A percentile compares a stretch with the other conserved stretches of the same genome.
Conservation (phyloP, 306 rosid species). For the Prunus padus region DNA sequence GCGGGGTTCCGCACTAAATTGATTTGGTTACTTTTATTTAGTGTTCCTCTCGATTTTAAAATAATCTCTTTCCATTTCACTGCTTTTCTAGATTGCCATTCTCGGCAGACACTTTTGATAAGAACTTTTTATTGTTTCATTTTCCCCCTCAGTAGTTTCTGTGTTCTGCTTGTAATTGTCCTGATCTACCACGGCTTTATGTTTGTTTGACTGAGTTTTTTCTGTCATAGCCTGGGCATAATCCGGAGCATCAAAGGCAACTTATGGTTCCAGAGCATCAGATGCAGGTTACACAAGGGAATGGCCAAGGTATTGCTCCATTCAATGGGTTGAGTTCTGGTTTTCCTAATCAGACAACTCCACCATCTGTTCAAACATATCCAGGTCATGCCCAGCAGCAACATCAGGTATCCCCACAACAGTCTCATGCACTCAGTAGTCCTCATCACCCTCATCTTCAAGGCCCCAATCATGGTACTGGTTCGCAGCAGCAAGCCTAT, state of each 20-base stretch:
- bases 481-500: constrained; percentile 68
- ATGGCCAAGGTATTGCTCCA: constrained; percentile 66
- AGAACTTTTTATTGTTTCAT: background rate
- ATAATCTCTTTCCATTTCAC: background rate
- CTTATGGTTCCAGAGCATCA: constrained; percentile 76
- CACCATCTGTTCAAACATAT: constrained; percentile 66
- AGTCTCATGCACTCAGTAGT: constrained; percentile 60
- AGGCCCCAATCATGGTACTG: constrained; percentile 63
- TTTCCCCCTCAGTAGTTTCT: background rate
- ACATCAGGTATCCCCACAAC: constrained; percentile 76
- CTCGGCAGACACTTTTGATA: background rate
- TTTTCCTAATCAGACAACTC: constrained; percentile 72
- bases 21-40: background rate
- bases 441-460: constrained; percentile 76
- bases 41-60: background rate
- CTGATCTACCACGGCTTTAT: background rate
- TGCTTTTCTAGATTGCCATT: background rate
- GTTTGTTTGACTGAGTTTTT: constrained; percentile 13
- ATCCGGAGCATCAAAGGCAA: constrained; percentile 84
- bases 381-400: constrained; percentile 77
- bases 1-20: background rate
- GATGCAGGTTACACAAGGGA: constrained; percentile 76
- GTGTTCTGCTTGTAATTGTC: background rate
- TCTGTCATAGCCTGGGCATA: constrained; percentile 72
- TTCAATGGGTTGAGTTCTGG: constrained; percentile 77